phyloP scores from a whole-genome alignment of 2,329 filamentous ascomycete species.

The Monosporascus ibericus region DNA sequence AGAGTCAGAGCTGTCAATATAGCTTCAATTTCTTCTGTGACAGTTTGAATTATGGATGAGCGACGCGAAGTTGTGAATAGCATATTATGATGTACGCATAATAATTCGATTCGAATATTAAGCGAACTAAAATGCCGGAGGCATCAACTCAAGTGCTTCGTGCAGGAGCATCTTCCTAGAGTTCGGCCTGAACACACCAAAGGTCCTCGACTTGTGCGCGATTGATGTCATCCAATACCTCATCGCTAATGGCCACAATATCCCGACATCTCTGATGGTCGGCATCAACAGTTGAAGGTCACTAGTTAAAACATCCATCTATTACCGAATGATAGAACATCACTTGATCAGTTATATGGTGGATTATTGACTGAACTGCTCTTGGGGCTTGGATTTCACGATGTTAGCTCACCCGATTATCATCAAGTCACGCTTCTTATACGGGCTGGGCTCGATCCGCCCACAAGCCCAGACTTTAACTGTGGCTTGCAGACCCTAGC shows the following conservation, averaged over 20 bases:
- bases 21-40: no score
- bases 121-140: no score
- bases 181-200: not conserved
- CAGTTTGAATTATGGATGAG: not conserved
- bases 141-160: no score
- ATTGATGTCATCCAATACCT: not conserved
- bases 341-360: not conserved
- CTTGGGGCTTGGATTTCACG: not conserved
- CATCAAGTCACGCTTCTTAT: not conserved
- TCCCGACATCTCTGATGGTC: not conserved
- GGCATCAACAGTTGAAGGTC: not conserved
- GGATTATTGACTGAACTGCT: not conserved
- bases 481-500: no score
- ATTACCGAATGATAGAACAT: not conserved
- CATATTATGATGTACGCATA: no score
- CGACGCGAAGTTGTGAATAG: not conserved
- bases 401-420: not conserved
- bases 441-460: no score
- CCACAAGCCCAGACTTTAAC: no score
- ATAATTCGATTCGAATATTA: no score
- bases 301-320: not conserved
- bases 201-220: not conserved
- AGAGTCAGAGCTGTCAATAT: no score
- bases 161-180: no score
- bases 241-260: not conserved